phyloP scores from a whole-genome alignment of 176 grass and related monocot genomes.

The Poa pratensis region DNA sequence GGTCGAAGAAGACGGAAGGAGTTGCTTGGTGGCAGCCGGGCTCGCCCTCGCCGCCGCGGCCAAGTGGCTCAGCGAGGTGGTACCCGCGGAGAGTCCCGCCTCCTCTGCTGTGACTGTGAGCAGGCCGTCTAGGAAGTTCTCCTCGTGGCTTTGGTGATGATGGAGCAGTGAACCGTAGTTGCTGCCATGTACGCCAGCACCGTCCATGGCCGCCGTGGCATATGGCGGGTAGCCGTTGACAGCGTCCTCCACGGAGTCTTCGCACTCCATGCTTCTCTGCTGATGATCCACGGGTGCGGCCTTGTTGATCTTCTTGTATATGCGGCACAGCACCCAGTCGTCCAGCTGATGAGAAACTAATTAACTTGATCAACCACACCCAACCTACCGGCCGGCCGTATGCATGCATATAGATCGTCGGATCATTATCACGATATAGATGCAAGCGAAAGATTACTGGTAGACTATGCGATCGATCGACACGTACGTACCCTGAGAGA shows the following conservation, averaged over 20 bases:
- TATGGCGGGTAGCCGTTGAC: slow-evolving; percentile 24
- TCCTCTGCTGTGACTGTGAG: slow-evolving; percentile 56
- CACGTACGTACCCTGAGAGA: slow-evolving; percentile 74
- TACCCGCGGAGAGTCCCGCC: slow-evolving; percentile 39
- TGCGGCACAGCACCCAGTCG: slow-evolving; percentile 97
- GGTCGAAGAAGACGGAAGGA: slow-evolving; percentile 41
- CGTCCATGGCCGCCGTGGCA: slow-evolving; percentile 7
- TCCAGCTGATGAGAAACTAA: slow-evolving; percentile 67
- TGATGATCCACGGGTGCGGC: slow-evolving; percentile 14
- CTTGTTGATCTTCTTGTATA: slow-evolving; percentile 95
- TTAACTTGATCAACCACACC: slow-evolving; percentile 35
- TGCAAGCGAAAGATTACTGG: neutral
- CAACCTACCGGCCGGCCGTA: neutral
- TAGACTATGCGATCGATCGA: neutral
- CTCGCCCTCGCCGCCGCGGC: slow-evolving; percentile 39
- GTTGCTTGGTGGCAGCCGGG: slow-evolving; percentile 24
- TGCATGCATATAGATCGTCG: slow-evolving; percentile 4
- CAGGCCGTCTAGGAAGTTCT: slow-evolving; percentile 71
- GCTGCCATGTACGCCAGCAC: neutral
- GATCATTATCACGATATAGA: neutral
- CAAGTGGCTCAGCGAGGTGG: slow-evolving; percentile 36
- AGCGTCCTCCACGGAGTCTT: slow-evolving; percentile 60
- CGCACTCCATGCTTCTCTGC: slow-evolving; percentile 51
- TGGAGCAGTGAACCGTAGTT: slow-evolving; percentile 52
- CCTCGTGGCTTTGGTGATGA: slow-evolving; percentile 62